A percentile compares a stretch with the other conserved stretches of the same genome.
Evolutionary conservation across 192 early-diverging fungal genomes (phyloP).

Genomic region (Backusella circina): DNA sequence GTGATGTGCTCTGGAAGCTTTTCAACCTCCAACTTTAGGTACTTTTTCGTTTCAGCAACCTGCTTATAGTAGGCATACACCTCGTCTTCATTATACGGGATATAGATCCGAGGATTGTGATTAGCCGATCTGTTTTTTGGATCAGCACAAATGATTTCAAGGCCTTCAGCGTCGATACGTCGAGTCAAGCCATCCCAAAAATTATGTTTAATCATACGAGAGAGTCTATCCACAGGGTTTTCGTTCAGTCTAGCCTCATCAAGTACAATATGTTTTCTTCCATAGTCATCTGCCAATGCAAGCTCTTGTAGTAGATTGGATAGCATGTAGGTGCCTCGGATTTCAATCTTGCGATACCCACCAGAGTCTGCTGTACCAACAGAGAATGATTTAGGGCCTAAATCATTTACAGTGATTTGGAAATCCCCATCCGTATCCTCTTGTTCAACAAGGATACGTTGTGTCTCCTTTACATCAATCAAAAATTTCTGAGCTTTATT

Average conservation of each 20-base stretch:
- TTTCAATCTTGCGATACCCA: constrained; percentile 83
- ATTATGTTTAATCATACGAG: constrained; percentile 85
- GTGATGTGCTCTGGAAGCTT: constrained; percentile 83
- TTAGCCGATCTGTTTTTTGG: constrained; percentile 86
- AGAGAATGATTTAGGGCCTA: constrained; percentile 87
- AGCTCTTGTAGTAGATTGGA: constrained; percentile 97
- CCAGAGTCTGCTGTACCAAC: constrained; percentile 83
- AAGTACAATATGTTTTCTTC: constrained; percentile 82
- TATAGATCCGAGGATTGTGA: constrained; percentile 83
- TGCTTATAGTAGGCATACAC: constrained; percentile 78
- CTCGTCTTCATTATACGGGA: constrained; percentile 83
- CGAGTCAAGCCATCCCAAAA: constrained; percentile 97
- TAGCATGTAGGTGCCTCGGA: constrained; percentile 95
- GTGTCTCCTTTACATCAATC: constrained; percentile 82
- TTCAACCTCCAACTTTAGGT: constrained; percentile 77
- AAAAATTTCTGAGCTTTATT: constrained; percentile 69
- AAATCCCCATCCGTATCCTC: constrained; percentile 95
- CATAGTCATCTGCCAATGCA: constrained; percentile 86
- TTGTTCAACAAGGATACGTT: constrained; percentile 77
- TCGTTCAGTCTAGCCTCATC: constrained; percentile 91
- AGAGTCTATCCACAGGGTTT: constrained; percentile 89
- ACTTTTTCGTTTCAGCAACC: constrained; percentile 58
- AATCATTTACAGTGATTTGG: constrained; percentile 92
- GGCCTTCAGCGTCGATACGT: constrained; percentile 77
- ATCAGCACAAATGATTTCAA: constrained; percentile 90